Evolutionary conservation across 2,329 filamentous ascomycete species (phyloP).

Genomic region (Xenoacremonium recifei): DNA sequence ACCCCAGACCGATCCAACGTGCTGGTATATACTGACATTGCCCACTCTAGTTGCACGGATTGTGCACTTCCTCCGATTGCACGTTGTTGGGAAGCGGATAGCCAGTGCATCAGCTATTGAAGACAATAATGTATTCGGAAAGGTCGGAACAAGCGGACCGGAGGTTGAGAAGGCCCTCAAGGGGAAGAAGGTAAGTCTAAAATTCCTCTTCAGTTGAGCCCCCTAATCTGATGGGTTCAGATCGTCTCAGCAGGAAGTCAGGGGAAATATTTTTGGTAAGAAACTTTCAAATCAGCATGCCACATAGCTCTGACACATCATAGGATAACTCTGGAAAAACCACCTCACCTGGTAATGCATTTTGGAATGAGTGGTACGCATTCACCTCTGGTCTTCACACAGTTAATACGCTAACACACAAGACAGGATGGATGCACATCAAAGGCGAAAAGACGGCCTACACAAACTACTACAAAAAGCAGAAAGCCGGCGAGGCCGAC

Average conservation of each 20-base stretch:
- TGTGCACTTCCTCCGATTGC: slow-evolving; percentile 78
- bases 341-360: slow-evolving; percentile 88
- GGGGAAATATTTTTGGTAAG: slow-evolving; percentile 92
- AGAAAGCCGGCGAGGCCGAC: slow-evolving; percentile 55
- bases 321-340: slow-evolving; percentile 59
- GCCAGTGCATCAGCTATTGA: slow-evolving; percentile 68
- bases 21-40: slow-evolving; percentile 1
- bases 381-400: background rate
- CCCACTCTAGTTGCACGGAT: slow-evolving; percentile 67
- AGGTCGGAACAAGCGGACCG: slow-evolving; percentile 75
- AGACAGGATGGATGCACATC: slow-evolving; percentile 79
- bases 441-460: slow-evolving; percentile 74
- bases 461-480: slow-evolving; percentile 77
- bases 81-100: slow-evolving; percentile 83
- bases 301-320: background rate
- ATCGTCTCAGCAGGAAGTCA: slow-evolving; percentile 72
- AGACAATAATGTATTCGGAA: slow-evolving; percentile 85
- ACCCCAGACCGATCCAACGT: slow-evolving; percentile 4
- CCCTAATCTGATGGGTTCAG: slow-evolving; percentile 24
- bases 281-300: background rate
- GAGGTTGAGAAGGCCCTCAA: slow-evolving; percentile 72
- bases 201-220: background rate
- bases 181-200: slow-evolving; percentile 59
- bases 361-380: slow-evolving; percentile 66
- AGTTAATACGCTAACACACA: slow-evolving; percentile 9